Conservation (phyloP, 1,139 yeast genomes). For the Hemisphaericaspora lyxosophila region DNA sequence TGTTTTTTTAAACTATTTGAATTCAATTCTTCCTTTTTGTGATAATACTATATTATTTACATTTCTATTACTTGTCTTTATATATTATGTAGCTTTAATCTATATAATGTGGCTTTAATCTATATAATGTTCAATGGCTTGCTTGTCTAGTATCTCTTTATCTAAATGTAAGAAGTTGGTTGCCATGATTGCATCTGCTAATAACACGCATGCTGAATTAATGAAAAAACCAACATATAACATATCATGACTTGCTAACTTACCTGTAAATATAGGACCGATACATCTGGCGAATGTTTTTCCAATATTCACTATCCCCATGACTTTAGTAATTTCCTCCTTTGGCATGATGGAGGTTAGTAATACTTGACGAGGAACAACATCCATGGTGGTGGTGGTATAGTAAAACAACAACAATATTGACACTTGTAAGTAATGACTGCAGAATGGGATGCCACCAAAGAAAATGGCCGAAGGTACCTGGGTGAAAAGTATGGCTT, state of each 20-base stretch:
- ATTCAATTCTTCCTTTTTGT: neutral
- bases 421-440: conserved; percentile 34
- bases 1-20: too few relatives aligned
- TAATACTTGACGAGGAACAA: conserved; percentile 83
- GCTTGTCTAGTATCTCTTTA: conserved; percentile 28
- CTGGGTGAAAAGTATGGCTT: conserved; percentile 74
- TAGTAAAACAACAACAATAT: conserved; percentile 56
- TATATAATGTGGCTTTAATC: conserved; percentile 9
- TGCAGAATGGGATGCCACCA: conserved; percentile 26
- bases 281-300: conserved; percentile 81
- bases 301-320: conserved; percentile 84
- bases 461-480: conserved; percentile 73
- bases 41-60: neutral
- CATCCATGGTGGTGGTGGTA: conserved; percentile 77
- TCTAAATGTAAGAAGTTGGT: conserved; percentile 42
- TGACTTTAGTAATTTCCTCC: conserved; percentile 66
- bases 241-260: conserved; percentile 53
- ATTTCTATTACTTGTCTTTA: conserved; percentile 1
- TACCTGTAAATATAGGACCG: conserved; percentile 81
- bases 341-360: conserved; percentile 65
- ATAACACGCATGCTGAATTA: conserved; percentile 54
- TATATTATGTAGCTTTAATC: conserved; percentile 1
- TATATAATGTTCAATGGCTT: conserved; percentile 16
- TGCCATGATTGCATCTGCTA: conserved; percentile 47
- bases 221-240: conserved; percentile 62